Evolutionary conservation across 2,329 filamentous ascomycete genomes (phyloP), one percentile per base, ranked within the genome.

Genomic region (Aspergillus floridensis): DNA sequence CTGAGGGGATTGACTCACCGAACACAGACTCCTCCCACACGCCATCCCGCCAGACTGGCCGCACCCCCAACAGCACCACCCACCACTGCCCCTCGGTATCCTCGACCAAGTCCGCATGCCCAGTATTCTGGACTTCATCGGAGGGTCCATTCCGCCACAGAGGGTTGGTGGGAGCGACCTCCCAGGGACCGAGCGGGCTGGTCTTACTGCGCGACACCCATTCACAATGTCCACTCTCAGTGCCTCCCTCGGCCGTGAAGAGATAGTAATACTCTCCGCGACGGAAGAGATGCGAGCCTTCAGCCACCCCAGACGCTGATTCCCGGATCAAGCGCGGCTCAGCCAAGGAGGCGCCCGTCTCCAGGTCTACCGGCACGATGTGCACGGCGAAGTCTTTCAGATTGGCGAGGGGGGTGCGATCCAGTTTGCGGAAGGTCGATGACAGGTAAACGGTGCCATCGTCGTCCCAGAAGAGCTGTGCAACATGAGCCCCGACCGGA

Each of bases 181-280:
- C 83, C 72, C 88, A 90, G 0, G 86, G 86, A 0, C 87, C 87
- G 77, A 84, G 86, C 70, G 69, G 81, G 65, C 56, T 77, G 68
- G 5, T 80, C 77, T 54, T 83, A 77, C 60, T 86, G 75, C 82
- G 77, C 54, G 77, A 74, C 2, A 89, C 79, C 29, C 86, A 88
- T 65, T 82, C 83, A 2, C 84, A 82, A 65, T 89, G 87, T 0
- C 82, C 79, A 60, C 84, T 85, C 5, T 81, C 86, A 0, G 83
- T 85, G 3, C 83, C 83, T 41, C 82, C 82, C 70, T 86, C 83
- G 0, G 82, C 81, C 0, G 79, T 80, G 19, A 85, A 71, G 2
- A 85, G 72, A 60, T 85, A 85, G 63, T 83, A 85, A 61, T 76
- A 84, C 0, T 72, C 76, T 22, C 82, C 81, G 32, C 79, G 80